Evolutionary conservation across 2,329 filamentous ascomycete genomes (phyloP).

Genomic region (Chaetomium olivaceum): DNA sequence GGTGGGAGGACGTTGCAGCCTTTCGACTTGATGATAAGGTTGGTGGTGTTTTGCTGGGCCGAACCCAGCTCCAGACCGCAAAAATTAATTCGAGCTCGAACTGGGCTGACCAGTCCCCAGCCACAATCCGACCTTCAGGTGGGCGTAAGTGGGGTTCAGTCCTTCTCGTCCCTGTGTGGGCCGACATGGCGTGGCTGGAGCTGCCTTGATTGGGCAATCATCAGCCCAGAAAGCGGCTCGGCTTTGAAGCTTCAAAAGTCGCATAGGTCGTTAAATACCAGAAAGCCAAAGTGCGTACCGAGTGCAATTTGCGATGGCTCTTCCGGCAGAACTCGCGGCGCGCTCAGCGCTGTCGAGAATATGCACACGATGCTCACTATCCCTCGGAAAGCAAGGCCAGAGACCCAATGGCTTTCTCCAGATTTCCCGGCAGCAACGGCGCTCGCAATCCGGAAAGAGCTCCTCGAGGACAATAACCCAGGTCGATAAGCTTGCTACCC

Average conservation of each 20-base stretch:
- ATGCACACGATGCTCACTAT: slow-evolving; percentile 45
- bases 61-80: background rate
- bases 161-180: background rate
- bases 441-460: slow-evolving; percentile 20
- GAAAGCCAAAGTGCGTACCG: background rate
- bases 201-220: slow-evolving; percentile 24
- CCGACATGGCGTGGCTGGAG: slow-evolving; percentile 20
- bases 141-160: background rate
- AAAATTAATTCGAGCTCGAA: background rate
- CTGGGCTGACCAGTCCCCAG: slow-evolving; percentile 5
- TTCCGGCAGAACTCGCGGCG: slow-evolving; percentile 41
- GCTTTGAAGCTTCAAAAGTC: slow-evolving; percentile 14
- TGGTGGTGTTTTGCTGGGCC: slow-evolving; percentile 12
- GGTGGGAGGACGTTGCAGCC: slow-evolving; percentile 19
- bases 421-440: slow-evolving; percentile 26
- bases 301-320: slow-evolving; percentile 30
- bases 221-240: slow-evolving; percentile 7
- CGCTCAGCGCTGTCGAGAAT: slow-evolving; percentile 44
- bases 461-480: slow-evolving; percentile 8
- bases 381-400: slow-evolving; percentile 32
- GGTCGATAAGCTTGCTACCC: background rate
- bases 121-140: background rate
- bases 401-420: slow-evolving; percentile 34
- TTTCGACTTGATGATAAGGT: slow-evolving; percentile 16
- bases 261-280: background rate